phyloP scores from a whole-genome alignment of 139 green algal species.

The Volvox africanus region DNA sequence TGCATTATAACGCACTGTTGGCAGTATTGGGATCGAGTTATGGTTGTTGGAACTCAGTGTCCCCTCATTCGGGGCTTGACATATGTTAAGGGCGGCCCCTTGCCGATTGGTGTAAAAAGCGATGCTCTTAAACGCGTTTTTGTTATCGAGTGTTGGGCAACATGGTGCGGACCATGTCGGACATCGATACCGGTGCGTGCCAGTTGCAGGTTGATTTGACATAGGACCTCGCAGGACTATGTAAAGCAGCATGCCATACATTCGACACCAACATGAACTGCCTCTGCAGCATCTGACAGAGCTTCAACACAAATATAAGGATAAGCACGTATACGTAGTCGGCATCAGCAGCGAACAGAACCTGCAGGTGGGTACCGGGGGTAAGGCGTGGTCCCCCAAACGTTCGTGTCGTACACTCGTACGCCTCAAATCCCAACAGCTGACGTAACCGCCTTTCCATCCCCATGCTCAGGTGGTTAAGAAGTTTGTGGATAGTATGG shows the following conservation, averaged over 20 bases:
- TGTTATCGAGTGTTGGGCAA: conserved; percentile 56
- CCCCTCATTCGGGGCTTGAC: conserved; percentile 32
- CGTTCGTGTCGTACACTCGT: no score
- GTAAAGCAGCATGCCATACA: not conserved
- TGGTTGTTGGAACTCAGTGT: conserved; percentile 46
- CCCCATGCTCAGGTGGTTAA: conserved; percentile 13
- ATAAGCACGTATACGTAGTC: conserved; percentile 41
- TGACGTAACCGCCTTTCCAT: no score
- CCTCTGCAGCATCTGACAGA: conserved; percentile 48
- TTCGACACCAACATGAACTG: not conserved
- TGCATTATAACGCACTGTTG: no score
- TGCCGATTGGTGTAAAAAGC: not conserved
- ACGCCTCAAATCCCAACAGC: no score
- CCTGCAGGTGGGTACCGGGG: not conserved
- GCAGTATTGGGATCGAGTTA: not conserved
- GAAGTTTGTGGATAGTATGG: conserved; percentile 44
- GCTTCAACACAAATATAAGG: conserved; percentile 53
- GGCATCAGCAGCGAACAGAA: conserved; percentile 52
- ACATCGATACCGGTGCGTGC: conserved; percentile 39
- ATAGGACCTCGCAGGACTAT: no score
- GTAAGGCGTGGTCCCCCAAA: no score
- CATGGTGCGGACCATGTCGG: conserved; percentile 58
- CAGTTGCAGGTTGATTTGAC: not conserved
- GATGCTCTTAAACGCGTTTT: conserved; percentile 27
- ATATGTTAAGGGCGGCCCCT: conserved; percentile 41